Conservation (phyloP, 495 filamentous ascomycete species). For the Xylaria palmicola region DNA sequence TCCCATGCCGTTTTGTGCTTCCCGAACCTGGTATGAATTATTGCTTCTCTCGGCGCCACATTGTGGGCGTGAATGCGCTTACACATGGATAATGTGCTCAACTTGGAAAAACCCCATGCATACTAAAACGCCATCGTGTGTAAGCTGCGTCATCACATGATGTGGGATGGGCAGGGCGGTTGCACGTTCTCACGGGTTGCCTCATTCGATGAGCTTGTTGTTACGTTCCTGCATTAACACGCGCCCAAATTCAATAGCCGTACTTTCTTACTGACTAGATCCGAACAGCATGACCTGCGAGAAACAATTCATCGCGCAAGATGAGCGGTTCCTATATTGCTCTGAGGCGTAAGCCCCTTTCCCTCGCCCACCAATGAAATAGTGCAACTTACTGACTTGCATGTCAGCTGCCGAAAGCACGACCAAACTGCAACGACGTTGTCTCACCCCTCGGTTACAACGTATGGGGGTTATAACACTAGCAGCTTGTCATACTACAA, state of each 20-base stretch:
- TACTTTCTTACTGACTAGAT: slow-evolving; percentile 20
- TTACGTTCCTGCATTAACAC: slow-evolving; percentile 43
- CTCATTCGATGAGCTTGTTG: slow-evolving; percentile 1
- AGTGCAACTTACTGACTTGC: slow-evolving; percentile 15
- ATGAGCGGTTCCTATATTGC: slow-evolving; percentile 48
- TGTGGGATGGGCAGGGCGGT: slow-evolving; percentile 36
- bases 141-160: slow-evolving; percentile 45
- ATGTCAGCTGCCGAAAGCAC: slow-evolving; percentile 43
- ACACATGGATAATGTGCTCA: not conserved
- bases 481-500: slow-evolving; percentile 36
- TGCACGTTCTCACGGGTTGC: slow-evolving; percentile 20
- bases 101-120: slow-evolving; percentile 24
- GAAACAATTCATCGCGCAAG: slow-evolving; percentile 47
- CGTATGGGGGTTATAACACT: slow-evolving; percentile 23
- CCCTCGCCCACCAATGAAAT: slow-evolving; percentile 23
- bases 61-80: not conserved
- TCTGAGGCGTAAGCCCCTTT: slow-evolving; percentile 44
- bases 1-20: slow-evolving; percentile 7
- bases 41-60: slow-evolving; percentile 15
- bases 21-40: not conserved
- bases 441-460: slow-evolving; percentile 26
- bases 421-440: slow-evolving; percentile 38
- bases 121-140: slow-evolving; percentile 30
- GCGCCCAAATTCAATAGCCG: slow-evolving; percentile 19
- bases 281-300: slow-evolving; percentile 52